Evolutionary conservation across 768 basidiomycete genomes (phyloP), one percentile per base, ranked within the genome.

Genomic region (Nidularia pulvinata): DNA sequence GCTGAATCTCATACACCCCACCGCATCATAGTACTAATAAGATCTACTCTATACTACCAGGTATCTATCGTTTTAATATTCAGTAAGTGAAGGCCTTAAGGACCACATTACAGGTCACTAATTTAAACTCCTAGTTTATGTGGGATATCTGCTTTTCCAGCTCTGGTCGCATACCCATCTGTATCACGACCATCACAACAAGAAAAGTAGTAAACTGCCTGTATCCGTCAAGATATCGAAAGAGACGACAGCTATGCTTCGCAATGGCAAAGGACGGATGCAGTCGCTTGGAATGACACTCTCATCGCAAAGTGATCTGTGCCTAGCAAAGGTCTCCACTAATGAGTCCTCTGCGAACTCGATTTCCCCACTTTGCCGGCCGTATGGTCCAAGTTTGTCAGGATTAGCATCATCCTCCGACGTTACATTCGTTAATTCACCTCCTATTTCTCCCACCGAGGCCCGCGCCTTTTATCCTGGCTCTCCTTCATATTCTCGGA

Each of bases 41-140:
- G 1, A 36, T 35, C 44, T 25, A 16, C 4, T 33, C 3, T 16
- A 45, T 25, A 33, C 49, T 42, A n/a, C 2, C 54, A 89, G 88
- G 86, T 90, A 4, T 83, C 92, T 3, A 75, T 95, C 48, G 79
- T 94, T 50, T 75, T 94, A 5, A 74, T 94, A n/a, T 75, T 88
- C 64, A 86, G 90, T 91, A 64, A 42, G 84, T 65, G 14, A 13
- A n/a, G 16, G 7, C 33, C 33, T 44, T 36, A 35, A 10, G 43
- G 39, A 19, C 44, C 32, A 5, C 25, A 43, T n/a, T 50, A 11
- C 36, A 48, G 51, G 56, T 34, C 4, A 42, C 34, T 54, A 44
- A 13, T 2, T 25, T 53, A 30, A 16, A 33, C 16, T 9, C 55
- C 6, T 48, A 91, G 89, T 91, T 55, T 94, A 95, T 61, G 64